These are phyloP conservation scores for Clitoria ternatea DNA, from an alignment of 306 rosid species.

Conservation along the genomic window DNA sequence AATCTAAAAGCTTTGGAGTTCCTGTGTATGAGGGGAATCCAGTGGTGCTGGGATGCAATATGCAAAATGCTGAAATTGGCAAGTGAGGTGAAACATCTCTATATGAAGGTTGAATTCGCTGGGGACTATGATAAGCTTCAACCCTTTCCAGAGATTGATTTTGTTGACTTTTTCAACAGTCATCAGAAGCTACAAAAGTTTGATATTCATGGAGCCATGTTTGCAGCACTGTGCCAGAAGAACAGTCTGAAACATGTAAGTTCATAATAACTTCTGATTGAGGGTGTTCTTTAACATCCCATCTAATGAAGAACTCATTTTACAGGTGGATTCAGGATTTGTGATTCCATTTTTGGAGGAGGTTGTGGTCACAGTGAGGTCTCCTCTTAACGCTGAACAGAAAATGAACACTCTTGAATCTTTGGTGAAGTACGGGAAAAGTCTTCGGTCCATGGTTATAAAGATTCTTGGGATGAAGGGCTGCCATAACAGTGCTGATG, in stretches of 20 bases:
- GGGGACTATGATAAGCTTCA: slow-evolving; percentile 81
- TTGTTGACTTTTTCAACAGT: slow-evolving; percentile 84
- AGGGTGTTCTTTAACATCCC: background rate
- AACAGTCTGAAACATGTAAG: slow-evolving; percentile 81
- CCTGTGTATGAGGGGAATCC: slow-evolving; percentile 78
- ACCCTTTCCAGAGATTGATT: slow-evolving; percentile 93
- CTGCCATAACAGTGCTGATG: slow-evolving; percentile 81
- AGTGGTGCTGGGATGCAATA: slow-evolving; percentile 95
- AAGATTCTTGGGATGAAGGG: slow-evolving; percentile 95
- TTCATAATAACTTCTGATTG: background rate
- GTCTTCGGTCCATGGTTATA: slow-evolving; percentile 62
- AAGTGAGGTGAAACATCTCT: slow-evolving; percentile 84
- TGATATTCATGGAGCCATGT: slow-evolving; percentile 97
- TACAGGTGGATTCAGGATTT: slow-evolving; percentile 74
- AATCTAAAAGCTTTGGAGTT: slow-evolving; percentile 67
- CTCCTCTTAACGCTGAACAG: slow-evolving; percentile 93
- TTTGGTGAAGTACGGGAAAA: slow-evolving; percentile 65
- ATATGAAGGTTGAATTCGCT: slow-evolving; percentile 92
- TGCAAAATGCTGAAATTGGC: slow-evolving; percentile 78
- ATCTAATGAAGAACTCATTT: slow-evolving; percentile 11
- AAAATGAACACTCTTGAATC: slow-evolving; percentile 91
- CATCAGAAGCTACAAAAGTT: slow-evolving; percentile 75
- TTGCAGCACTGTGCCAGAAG: slow-evolving; percentile 96
- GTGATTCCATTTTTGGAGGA: slow-evolving; percentile 81
- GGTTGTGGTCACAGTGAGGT: slow-evolving; percentile 71